These are phyloP conservation scores for Enterocytospora artemiae DNA, from an alignment of 371 early-diverging fungal genomes.

Conservation along the genomic window DNA sequence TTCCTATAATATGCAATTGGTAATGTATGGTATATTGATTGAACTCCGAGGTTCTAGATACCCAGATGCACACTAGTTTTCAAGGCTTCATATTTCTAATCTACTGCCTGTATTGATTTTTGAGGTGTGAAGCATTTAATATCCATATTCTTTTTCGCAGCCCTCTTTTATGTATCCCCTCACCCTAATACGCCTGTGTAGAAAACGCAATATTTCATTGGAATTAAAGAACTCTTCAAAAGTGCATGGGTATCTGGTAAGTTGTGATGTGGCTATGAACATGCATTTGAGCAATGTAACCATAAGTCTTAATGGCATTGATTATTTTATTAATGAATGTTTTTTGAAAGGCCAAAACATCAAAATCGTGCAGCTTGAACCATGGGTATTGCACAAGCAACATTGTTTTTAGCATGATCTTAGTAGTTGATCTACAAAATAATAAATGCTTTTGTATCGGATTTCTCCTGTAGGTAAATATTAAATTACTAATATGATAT, in stretches of 20 bases:
- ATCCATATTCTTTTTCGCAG: too few relatives aligned
- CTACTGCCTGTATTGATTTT: too few relatives aligned
- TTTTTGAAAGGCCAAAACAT: constrained; percentile 51
- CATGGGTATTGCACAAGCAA: constrained; percentile 14
- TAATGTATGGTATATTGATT: too few relatives aligned
- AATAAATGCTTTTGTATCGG: too few relatives aligned
- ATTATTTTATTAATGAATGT: constrained; percentile 41
- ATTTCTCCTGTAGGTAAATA: too few relatives aligned
- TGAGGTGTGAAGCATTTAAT: too few relatives aligned
- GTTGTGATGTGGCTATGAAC: constrained; percentile 59
- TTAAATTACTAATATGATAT: too few relatives aligned
- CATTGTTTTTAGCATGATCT: constrained; percentile 15
- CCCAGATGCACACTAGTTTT: too few relatives aligned
- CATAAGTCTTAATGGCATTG: not conserved
- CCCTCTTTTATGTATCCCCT: constrained; percentile 59
- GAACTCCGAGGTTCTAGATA: too few relatives aligned
- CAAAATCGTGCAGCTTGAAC: constrained; percentile 46
- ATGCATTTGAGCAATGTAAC: constrained; percentile 48
- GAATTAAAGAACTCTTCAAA: constrained; percentile 53
- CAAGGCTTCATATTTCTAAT: too few relatives aligned
- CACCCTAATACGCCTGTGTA: constrained; percentile 56
- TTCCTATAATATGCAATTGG: too few relatives aligned
- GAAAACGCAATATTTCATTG: constrained; percentile 45
- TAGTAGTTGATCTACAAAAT: too few relatives aligned
- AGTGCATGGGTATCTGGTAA: constrained; percentile 45